Base-by-base conservation (phyloP, 1,284 basidiomycete genomes). In the Taiwanofungus camphoratus region DNA sequence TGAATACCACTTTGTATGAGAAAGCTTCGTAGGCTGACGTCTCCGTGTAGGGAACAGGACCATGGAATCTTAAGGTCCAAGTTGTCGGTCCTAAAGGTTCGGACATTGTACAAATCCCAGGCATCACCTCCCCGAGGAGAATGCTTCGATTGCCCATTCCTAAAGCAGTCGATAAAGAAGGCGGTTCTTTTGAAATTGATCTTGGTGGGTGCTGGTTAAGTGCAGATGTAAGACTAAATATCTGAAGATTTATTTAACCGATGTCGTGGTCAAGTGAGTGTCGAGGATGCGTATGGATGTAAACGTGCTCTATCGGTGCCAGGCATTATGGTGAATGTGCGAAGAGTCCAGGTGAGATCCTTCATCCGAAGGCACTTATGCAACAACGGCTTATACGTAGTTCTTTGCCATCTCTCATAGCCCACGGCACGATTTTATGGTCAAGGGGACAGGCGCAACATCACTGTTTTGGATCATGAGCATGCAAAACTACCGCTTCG, bases 201-300 rank as follows among this genome's bases (percentile, higher is more conserved):
- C 68, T 93, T 40, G 74, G 86, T 86, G 53, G 51, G 73, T 16
- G 3, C 19, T 21, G 9, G 5, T 24, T 33, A 9, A n/a, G 9
- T 24, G 16, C 21, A 8, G 9, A 6, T 19, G 31, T 8, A 15
- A 34, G 21, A 23, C n/a, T 23, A 13, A 11, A 26, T 19, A 24
- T 29, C 15, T 21, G 18, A 15, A 22, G 19, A 23, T 4, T 12
- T 20, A 24, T 27, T 18, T 48, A 11, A 51, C 37, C 21, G 29
- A 26, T 12, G 19, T 26, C 19, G 19, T 35, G 3, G 29, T 34
- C 30, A 52, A 87, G 85, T 89, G 45, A 89, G 80, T 53, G 79
- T 97, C 30, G 87, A 91, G 59, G 95, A 98, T 64, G 80, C 79
- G 2, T 91, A 91, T 55, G 87, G 87, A 16, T 98, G 95, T 65